These are phyloP conservation scores for Cytospora piceicola DNA, from an alignment of 2,329 filamentous ascomycete species.

Conservation along the genomic window DNA sequence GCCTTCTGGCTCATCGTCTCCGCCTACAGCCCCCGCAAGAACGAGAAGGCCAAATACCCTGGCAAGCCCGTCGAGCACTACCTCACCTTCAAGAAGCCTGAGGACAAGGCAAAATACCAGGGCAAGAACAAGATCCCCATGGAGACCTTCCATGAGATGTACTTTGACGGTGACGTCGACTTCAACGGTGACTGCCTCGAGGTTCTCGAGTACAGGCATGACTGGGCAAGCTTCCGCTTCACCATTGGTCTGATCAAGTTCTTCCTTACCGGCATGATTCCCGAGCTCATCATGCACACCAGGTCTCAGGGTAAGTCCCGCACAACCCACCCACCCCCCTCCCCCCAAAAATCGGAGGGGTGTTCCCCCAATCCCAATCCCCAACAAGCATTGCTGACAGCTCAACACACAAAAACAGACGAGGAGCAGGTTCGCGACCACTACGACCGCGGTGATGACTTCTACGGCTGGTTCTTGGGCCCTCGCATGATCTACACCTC, in stretches of 20 bases:
- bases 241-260: slow-evolving; percentile 83
- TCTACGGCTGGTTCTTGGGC: slow-evolving; percentile 98
- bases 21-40: slow-evolving; percentile 81
- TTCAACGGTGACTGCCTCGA: slow-evolving; percentile 94
- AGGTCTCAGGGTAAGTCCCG: slow-evolving; percentile 73
- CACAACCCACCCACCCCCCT: neutral
- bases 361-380: neutral
- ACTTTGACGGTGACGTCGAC: slow-evolving; percentile 92
- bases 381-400: slow-evolving; percentile 6
- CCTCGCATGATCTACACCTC: slow-evolving; percentile 99
- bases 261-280: slow-evolving; percentile 85
- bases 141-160: slow-evolving; percentile 97
- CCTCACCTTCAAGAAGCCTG: slow-evolving; percentile 75
- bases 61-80: slow-evolving; percentile 91
- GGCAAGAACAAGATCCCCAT: slow-evolving; percentile 83
- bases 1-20: slow-evolving; percentile 83
- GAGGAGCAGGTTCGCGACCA: slow-evolving; percentile 97
- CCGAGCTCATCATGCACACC: slow-evolving; percentile 90
- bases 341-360: neutral
- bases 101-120: slow-evolving; percentile 67
- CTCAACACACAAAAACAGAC: slow-evolving; percentile 57
- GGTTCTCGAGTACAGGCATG: slow-evolving; percentile 89
- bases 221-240: slow-evolving; percentile 95
- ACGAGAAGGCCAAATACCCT: slow-evolving; percentile 86
- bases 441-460: slow-evolving; percentile 97